phyloP scores from a whole-genome alignment of 148 eudicot species.

The Rheum nobile region DNA sequence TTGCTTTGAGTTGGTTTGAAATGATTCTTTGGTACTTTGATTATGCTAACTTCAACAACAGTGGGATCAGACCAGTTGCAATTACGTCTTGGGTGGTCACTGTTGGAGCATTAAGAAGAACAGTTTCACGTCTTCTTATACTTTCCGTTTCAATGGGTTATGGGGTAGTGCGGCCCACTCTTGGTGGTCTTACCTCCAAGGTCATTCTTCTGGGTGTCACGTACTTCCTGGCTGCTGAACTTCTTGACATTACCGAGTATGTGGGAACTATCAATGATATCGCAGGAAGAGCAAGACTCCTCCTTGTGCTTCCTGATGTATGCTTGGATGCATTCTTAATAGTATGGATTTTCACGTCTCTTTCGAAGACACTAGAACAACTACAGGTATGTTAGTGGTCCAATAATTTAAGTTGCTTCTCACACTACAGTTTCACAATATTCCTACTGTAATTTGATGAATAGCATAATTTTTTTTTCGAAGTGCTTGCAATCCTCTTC shows the following conservation, averaged over 20 bases:
- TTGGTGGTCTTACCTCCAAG: conserved; percentile 89
- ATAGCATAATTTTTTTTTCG: background rate
- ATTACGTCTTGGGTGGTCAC: conserved; percentile 88
- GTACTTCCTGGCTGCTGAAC: conserved; percentile 77
- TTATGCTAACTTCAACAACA: conserved; percentile 72
- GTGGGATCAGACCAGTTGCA: conserved; percentile 69
- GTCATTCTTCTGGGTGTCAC: conserved; percentile 82
- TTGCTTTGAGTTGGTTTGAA: conserved; percentile 77
- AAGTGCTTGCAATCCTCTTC: background rate
- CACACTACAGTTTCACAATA: background rate
- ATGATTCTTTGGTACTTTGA: conserved; percentile 90
- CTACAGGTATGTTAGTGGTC: conserved; percentile 53
- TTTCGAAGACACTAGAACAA: conserved; percentile 89
- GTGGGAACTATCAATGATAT: conserved; percentile 89
- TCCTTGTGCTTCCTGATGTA: conserved; percentile 80
- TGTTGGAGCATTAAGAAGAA: conserved; percentile 74
- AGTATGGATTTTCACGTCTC: conserved; percentile 91
- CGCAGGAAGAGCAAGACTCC: conserved; percentile 81
- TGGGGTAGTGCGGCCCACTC: conserved; percentile 98
- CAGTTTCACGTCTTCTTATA: conserved; percentile 77
- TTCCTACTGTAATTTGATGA: background rate
- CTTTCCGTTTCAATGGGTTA: conserved; percentile 92
- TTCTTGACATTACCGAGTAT: conserved; percentile 77
- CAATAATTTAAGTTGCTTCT: background rate
- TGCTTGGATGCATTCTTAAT: conserved; percentile 81